phyloP scores from a whole-genome alignment of 805 yeast genomes.

The Scheffersomyces ergatensis region DNA sequence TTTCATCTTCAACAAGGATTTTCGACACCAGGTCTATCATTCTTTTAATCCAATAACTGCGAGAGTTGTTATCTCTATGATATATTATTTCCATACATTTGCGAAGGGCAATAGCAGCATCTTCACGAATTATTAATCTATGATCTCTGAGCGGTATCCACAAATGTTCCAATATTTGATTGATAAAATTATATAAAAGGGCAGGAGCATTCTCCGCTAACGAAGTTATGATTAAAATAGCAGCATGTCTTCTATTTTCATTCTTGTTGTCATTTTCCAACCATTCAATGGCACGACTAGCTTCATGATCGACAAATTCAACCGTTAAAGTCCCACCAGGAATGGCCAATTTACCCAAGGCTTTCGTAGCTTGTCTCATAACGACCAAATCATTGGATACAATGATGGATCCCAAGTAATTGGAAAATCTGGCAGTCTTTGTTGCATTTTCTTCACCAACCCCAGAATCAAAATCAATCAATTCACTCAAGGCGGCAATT shows the following conservation, averaged over 20 bases:
- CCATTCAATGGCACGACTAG: slow-evolving; percentile 88
- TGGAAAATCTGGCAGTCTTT: slow-evolving; percentile 88
- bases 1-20: slow-evolving; percentile 44
- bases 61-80: slow-evolving; percentile 68
- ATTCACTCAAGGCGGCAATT: slow-evolving; percentile 82
- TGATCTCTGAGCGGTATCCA: slow-evolving; percentile 88
- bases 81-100: slow-evolving; percentile 77
- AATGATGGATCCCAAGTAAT: slow-evolving; percentile 75
- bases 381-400: slow-evolving; percentile 81
- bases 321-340: slow-evolving; percentile 90
- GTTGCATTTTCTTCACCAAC: slow-evolving; percentile 76
- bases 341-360: slow-evolving; percentile 83
- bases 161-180: slow-evolving; percentile 73
- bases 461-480: slow-evolving; percentile 81
- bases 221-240: slow-evolving; percentile 76
- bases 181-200: slow-evolving; percentile 71
- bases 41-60: slow-evolving; percentile 72
- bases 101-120: slow-evolving; percentile 79
- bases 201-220: slow-evolving; percentile 88
- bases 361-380: slow-evolving; percentile 81
- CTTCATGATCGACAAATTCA: slow-evolving; percentile 90
- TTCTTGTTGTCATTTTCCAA: slow-evolving; percentile 71
- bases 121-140: slow-evolving; percentile 70
- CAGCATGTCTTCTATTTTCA: slow-evolving; percentile 86
- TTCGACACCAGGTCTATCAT: slow-evolving; percentile 66